Percentiles rank a stretch among this genome's conserved stretches.
phyloP scores from a whole-genome alignment of 805 yeast genomes.

The Candida germanica region DNA sequence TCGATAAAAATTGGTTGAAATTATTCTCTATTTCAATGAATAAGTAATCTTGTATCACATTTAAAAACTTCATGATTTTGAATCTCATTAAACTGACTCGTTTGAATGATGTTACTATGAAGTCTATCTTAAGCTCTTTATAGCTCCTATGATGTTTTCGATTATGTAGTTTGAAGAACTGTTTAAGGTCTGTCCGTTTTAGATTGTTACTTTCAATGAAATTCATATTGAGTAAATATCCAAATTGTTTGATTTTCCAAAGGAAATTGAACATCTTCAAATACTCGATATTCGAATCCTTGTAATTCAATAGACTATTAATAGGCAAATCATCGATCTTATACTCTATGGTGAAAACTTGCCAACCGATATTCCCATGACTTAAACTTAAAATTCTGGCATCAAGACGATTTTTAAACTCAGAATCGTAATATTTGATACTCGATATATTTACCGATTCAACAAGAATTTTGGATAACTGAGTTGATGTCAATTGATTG shows the following conservation, averaged over 20 bases:
- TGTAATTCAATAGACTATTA: constrained; percentile 32
- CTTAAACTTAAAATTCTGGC: constrained; percentile 76
- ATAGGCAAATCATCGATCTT: constrained; percentile 53
- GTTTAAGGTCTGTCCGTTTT: constrained; percentile 20
- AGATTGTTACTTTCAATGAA: constrained; percentile 26
- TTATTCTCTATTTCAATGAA: constrained; percentile 46
- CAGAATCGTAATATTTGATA: constrained; percentile 35
- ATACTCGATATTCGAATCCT: constrained; percentile 48
- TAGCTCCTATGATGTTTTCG: constrained; percentile 1
- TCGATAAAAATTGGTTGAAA: constrained; percentile 22
- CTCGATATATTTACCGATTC: constrained; percentile 61
- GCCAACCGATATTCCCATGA: constrained; percentile 79
- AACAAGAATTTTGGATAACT: constrained; percentile 59
- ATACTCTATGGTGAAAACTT: constrained; percentile 85
- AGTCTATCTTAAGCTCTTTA: constrained; percentile 26
- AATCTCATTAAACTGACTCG: constrained; percentile 36
- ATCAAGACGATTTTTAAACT: constrained; percentile 59
- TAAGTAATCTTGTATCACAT: constrained; percentile 38
- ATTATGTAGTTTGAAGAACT: constrained; percentile 8
- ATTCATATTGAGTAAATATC: constrained; percentile 43
- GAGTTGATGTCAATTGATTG: constrained; percentile 57
- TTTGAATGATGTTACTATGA: constrained; percentile 30
- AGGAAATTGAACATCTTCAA: constrained; percentile 79
- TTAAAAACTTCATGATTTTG: constrained; percentile 41
- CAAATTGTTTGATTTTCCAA: constrained; percentile 71